Evolutionary conservation across 495 filamentous ascomycete species (phyloP).

Genomic region (Aspergillus avenaceus): DNA sequence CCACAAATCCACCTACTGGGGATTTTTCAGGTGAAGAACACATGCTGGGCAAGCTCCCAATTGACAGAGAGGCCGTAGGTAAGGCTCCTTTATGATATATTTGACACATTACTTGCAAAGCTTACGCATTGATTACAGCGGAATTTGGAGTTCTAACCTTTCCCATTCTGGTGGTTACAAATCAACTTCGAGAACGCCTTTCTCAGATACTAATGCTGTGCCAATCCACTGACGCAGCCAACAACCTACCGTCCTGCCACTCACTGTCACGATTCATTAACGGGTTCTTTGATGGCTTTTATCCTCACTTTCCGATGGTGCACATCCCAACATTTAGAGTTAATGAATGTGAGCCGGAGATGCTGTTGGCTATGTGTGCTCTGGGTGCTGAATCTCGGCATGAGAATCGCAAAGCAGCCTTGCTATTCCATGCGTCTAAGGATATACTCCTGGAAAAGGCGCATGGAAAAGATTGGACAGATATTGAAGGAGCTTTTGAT

Average conservation of each 20-base stretch:
- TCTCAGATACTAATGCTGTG: not conserved
- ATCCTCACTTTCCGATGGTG: constrained; percentile 22
- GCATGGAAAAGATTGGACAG: not conserved
- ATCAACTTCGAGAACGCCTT: constrained; percentile 7
- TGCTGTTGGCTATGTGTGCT: constrained; percentile 23
- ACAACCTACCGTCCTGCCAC: constrained; percentile 8
- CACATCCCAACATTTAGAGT: constrained; percentile 26
- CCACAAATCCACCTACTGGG: no score
- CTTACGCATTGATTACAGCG: not conserved
- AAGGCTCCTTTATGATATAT: not conserved
- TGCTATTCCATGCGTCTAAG: constrained; percentile 10
- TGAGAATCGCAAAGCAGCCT: constrained; percentile 12
- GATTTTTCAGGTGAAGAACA: no score
- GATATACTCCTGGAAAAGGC: constrained; percentile 4
- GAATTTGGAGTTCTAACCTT: constrained; percentile 18
- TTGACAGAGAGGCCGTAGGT: constrained; percentile 8
- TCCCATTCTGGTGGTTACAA: constrained; percentile 11
- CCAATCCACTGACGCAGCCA: not conserved
- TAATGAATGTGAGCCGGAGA: constrained; percentile 14
- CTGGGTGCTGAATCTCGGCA: constrained; percentile 19
- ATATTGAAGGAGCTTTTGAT: not conserved
- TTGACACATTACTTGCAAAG: not conserved
- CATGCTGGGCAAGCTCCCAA: constrained; percentile 1
- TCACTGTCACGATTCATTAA: constrained; percentile 19
- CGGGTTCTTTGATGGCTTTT: constrained; percentile 18